phyloP scores from a whole-genome alignment of 2,329 filamentous ascomycete genomes.

The Arthroderma sp. region DNA sequence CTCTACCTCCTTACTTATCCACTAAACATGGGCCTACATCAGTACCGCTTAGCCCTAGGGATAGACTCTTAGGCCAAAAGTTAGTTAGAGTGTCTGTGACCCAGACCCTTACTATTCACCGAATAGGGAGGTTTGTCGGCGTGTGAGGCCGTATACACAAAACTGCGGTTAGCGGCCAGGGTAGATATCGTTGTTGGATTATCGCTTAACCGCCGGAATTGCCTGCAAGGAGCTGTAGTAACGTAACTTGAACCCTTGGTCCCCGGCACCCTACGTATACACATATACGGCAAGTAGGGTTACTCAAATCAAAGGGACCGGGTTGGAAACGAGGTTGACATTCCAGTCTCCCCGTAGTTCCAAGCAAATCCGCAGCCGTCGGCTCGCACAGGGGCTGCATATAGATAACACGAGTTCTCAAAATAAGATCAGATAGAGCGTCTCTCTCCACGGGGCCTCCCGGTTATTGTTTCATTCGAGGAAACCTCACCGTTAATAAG shows the following conservation, averaged over 20 bases:
- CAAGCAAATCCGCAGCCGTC: background rate
- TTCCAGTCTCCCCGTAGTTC: background rate
- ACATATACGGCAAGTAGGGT: background rate
- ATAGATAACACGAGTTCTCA: background rate
- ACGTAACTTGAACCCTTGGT: background rate
- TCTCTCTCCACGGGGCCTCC: background rate
- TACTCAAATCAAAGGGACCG: background rate
- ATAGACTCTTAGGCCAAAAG: background rate
- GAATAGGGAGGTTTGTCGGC: background rate
- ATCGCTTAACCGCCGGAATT: background rate
- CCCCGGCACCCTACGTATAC: background rate
- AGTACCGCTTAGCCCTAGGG: background rate
- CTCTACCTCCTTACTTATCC: background rate
- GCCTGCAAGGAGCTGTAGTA: too few species aligned
- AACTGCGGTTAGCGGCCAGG: background rate
- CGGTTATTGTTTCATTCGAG: background rate
- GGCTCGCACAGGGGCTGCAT: background rate
- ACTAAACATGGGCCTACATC: background rate
- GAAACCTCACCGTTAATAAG: background rate
- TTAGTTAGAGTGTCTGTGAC: background rate
- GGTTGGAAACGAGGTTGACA: conserved; percentile 4
- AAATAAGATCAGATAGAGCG: background rate
- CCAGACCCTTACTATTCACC: background rate
- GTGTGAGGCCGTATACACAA: background rate
- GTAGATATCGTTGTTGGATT: background rate